A percentile compares a stretch with the other conserved stretches of the same genome.
phyloP scores from a whole-genome alignment of 352 stramenopile genomes.

The Phytophthora pluvialis region DNA sequence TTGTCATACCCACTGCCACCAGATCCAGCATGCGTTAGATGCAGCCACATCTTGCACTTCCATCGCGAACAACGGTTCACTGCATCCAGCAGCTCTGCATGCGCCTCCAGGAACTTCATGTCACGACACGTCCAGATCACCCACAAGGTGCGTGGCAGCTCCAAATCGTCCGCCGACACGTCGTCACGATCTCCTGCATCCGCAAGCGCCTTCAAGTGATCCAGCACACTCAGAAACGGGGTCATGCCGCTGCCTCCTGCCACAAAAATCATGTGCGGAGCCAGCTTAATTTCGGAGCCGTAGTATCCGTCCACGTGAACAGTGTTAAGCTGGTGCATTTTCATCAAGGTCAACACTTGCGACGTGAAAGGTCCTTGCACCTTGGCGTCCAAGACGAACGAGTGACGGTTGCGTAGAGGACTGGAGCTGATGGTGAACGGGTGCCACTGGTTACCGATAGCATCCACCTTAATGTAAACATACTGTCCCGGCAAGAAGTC shows the following conservation, averaged over 20 bases:
- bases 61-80: conserved; percentile 48
- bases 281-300: conserved; percentile 52
- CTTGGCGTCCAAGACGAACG: conserved; percentile 64
- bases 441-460: conserved; percentile 71
- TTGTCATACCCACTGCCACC: conserved; percentile 18
- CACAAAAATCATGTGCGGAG: conserved; percentile 71
- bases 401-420: conserved; percentile 46
- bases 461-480: conserved; percentile 73
- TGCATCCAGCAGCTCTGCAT: conserved; percentile 52
- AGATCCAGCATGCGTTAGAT: conserved; percentile 39
- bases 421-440: conserved; percentile 79
- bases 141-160: conserved; percentile 55
- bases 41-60: conserved; percentile 60
- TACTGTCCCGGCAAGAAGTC: conserved; percentile 68
- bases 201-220: conserved; percentile 56
- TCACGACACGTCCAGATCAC: conserved; percentile 64
- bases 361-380: conserved; percentile 69
- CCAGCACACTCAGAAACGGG: conserved; percentile 68
- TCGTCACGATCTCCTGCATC: conserved; percentile 23
- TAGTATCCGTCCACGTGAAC: conserved; percentile 82
- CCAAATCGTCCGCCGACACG: conserved; percentile 15
- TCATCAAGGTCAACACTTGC: conserved; percentile 53
- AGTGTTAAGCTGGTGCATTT: conserved; percentile 42
- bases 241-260: conserved; percentile 77
- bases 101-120: conserved; percentile 47